Evolutionary conservation across 108 stramenopile genomes (phyloP).

Genomic region (Cyclotella cryptica): DNA sequence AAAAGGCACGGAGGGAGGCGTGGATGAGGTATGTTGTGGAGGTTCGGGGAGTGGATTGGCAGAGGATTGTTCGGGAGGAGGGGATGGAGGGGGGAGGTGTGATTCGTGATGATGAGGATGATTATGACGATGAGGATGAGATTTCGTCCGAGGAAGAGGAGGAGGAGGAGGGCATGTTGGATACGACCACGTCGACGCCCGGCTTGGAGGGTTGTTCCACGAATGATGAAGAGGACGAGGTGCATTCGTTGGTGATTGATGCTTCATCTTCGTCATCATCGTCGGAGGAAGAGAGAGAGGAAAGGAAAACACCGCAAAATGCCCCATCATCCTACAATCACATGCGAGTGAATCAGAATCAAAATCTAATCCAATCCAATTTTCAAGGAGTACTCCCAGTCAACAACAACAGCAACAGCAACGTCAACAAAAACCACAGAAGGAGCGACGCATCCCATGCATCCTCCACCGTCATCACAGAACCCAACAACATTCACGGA

Average conservation of each 20-base stretch:
- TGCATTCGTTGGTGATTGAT: too few species aligned
- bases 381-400: background rate
- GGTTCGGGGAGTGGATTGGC: slow-evolving; percentile 26
- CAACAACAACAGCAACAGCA: background rate
- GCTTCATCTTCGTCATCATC: too few species aligned
- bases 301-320: background rate
- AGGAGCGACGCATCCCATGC: slow-evolving; percentile 1
- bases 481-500: slow-evolving; percentile 24
- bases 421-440: background rate
- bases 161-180: too few species aligned
- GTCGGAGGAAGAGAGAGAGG: background rate
- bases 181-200: too few species aligned
- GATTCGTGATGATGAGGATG: background rate
- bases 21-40: slow-evolving; percentile 45
- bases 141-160: too few species aligned
- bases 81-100: background rate
- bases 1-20: slow-evolving; percentile 48
- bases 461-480: background rate
- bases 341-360: background rate
- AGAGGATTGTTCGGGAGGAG: slow-evolving; percentile 15
- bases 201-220: too few species aligned
- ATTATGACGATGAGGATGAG: too few species aligned
- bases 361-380: slow-evolving; percentile 4
- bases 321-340: background rate
- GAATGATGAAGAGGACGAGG: too few species aligned